phyloP scores from a whole-genome alignment of 306 rosid genomes.

The Myrica gale region DNA sequence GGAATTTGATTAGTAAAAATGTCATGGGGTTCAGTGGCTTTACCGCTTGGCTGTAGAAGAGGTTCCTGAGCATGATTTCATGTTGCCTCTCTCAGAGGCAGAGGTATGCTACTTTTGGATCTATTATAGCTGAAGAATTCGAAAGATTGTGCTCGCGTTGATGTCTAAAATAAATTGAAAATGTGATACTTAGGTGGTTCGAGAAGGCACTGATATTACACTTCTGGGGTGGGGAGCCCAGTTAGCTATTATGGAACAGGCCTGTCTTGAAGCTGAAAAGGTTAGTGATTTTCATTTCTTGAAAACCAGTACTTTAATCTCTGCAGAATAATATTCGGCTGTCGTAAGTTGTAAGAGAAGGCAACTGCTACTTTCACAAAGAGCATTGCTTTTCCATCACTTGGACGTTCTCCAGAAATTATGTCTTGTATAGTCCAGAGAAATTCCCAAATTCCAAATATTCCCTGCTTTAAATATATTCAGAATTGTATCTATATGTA shows the following conservation, averaged over 20 bases:
- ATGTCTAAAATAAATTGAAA: conserved; percentile 19
- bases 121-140: conserved; percentile 16
- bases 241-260: conserved; percentile 83
- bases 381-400: neutral
- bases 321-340: neutral
- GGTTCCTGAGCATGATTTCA: conserved; percentile 84
- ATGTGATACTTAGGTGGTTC: conserved; percentile 56
- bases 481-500: neutral
- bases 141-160: neutral
- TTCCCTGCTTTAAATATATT: neutral
- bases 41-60: conserved; percentile 96
- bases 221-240: conserved; percentile 99
- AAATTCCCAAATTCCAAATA: neutral
- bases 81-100: conserved; percentile 89
- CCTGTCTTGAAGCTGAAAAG: conserved; percentile 84
- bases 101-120: conserved; percentile 52
- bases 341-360: neutral
- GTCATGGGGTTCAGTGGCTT: conserved; percentile 65
- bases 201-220: conserved; percentile 79
- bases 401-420: neutral
- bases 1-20: neutral
- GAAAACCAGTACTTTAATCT: neutral
- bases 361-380: neutral
- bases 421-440: neutral
- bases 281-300: conserved; percentile 39